phyloP scores from a whole-genome alignment of 1,139 yeast species.

The Debaryomyces udenii region DNA sequence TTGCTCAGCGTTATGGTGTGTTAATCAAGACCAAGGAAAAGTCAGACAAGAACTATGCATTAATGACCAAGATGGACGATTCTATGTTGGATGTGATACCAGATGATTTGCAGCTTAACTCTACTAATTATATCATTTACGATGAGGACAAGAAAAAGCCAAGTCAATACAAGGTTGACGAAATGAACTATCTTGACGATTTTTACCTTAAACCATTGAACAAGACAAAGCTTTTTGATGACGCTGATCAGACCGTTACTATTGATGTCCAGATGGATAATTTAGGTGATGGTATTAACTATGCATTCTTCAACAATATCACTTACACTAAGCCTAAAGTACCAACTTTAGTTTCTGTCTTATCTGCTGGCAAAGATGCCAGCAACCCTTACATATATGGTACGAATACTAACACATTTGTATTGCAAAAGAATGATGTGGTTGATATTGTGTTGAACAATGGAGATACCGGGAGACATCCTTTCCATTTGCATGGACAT shows the following conservation, averaged over 20 bases:
- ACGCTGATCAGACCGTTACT: conserved; percentile 62
- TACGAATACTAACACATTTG: conserved; percentile 63
- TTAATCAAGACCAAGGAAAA: conserved; percentile 56
- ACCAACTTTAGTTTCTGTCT: conserved; percentile 63
- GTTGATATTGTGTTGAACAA: conserved; percentile 76
- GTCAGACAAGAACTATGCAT: conserved; percentile 55
- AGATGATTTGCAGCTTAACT: conserved; percentile 51
- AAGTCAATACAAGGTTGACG: conserved; percentile 26
- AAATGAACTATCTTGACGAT: conserved; percentile 50
- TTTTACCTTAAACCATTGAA: conserved; percentile 53
- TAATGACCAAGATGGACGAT: conserved; percentile 64
- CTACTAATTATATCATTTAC: conserved; percentile 59
- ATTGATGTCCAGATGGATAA: conserved; percentile 68
- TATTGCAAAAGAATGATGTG: conserved; percentile 61
- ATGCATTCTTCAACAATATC: conserved; percentile 73
- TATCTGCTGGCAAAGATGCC: conserved; percentile 53
- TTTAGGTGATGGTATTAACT: conserved; percentile 71
- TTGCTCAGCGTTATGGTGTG: conserved; percentile 72
- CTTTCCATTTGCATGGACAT: conserved; percentile 94
- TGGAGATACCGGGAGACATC: conserved; percentile 82
- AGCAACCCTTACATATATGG: conserved; percentile 61
- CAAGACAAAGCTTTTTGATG: conserved; percentile 47
- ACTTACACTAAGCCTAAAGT: conserved; percentile 66
- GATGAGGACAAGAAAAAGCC: conserved; percentile 34
- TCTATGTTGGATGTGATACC: conserved; percentile 70